Base-by-base conservation (phyloP, 1,284 basidiomycete genomes). In the Melampsora larici-populina region DNA sequence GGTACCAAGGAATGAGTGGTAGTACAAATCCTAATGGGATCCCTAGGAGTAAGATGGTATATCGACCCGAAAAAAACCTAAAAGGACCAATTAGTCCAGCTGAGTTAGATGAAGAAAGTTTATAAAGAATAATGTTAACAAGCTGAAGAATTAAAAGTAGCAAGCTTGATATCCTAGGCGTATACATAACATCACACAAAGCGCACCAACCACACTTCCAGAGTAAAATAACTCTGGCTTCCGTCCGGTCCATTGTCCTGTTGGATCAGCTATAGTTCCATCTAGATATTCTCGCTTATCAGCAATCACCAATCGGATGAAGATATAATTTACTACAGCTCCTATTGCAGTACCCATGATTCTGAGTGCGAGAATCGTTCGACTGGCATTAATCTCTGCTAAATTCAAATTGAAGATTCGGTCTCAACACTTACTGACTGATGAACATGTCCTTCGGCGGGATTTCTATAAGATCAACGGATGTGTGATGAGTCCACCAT, bases 371-470 rank as follows among this genome's bases (percentile, higher is more conserved):
- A 31, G 24, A 36, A 36, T 18, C 3, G 55, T 8, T 51, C 13
- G 21, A 51, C 49, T 33, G 43, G 18, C 15, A 70, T 70, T 48
- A 70, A 31, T 26, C 48, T 26, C 33, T 17, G 21, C 33, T 49
- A 15, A 18, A 33, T 63, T 24, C 13, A n/a, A 24, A 46, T 21
- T 31, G 29, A 48, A 64, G 13, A 17, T 9, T 24, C 63, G 17
- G n/a, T n/a, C 17, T 46, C 31, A 8, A 31, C 48, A 66, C 70
- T 72, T 49, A 74, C 70, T 83, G 82, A 1, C 82, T 80, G 33
- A 83, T 70, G 63, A 83, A 83, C 83, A 84, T 84, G 79, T 82
- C 81, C 70, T 81, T 82, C 17, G 83, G 83, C 13, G 82, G 82
- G 33, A 84, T 82, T 68, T 74, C 73, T 69, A 17, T 69, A 29